Percentiles rank a stretch among this genome's conserved stretches.
Conservation (phyloP, 75 land plant genomes). For the Picea sitchensis region DNA sequence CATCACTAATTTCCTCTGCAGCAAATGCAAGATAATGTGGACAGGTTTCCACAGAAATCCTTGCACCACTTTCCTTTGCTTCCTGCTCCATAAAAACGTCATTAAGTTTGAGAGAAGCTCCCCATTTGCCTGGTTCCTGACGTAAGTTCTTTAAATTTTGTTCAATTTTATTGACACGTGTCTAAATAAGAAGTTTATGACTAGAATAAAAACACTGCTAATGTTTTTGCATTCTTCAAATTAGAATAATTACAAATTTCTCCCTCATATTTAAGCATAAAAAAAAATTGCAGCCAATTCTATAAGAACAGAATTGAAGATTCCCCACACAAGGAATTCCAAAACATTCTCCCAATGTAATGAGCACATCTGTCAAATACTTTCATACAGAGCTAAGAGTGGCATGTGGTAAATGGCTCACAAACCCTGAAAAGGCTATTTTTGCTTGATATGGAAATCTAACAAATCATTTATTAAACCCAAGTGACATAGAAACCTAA, state of each 20-base stretch:
- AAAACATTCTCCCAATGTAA: too few relatives aligned
- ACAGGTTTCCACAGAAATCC: conserved; percentile 89
- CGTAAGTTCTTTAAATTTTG: background rate
- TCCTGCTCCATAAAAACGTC: conserved; percentile 35
- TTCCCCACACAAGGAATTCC: background rate
- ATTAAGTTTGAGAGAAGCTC: conserved; percentile 5
- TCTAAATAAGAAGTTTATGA: background rate
- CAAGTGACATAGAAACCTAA: too few relatives aligned
- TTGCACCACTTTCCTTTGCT: conserved; percentile 71
- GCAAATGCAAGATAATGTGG: conserved; percentile 95
- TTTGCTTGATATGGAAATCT: background rate
- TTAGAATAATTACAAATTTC: background rate
- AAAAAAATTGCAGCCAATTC: background rate
- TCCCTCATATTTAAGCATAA: background rate
- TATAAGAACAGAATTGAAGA: background rate
- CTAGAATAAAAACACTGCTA: background rate
- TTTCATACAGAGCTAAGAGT: background rate
- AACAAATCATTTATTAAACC: too few relatives aligned
- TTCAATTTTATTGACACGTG: background rate
- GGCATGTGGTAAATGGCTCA: background rate
- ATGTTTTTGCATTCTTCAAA: background rate
- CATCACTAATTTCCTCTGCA: conserved; percentile 85
- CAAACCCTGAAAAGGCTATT: background rate
- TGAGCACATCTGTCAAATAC: background rate
- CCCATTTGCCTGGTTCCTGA: background rate